Evolutionary conservation across 2,329 filamentous ascomycete species (phyloP), one percentile per base, ranked within the genome.

Genomic region (Drechslera avenae): DNA sequence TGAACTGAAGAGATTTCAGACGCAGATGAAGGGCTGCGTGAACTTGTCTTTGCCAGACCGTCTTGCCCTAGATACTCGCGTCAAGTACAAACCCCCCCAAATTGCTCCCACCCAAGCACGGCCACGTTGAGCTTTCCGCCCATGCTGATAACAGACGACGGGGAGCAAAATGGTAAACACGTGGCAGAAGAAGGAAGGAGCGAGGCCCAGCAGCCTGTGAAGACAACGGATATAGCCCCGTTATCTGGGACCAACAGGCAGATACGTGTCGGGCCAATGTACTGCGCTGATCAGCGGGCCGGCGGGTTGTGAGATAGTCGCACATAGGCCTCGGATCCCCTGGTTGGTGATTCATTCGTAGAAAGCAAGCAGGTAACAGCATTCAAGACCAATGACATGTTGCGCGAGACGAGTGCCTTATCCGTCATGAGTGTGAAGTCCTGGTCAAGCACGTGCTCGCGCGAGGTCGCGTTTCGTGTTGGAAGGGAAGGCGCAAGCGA

Each of bases 41-140:
- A 80, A 83, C 43, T 64, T 87, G 59, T 76, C 79, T 39, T 76
- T 81, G 37, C 82, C 81, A 1, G 83, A 87, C 68, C 75, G 85
- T 41, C 69, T 87, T 41, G 75, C 80, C 19, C 71, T 87, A 55
- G 84, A 87, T 64, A 84, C 83, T 3, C 76, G 84, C 48, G 81
- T 84, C 32, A 85, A 81, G 67, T 82, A 76, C 56, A 67, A 62
- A 28, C 54, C 67, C 12, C 60, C 62, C 32, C 54, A 56, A 32
- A 46, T 57, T 13, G 40, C 52, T 21, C 55, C 52, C 23, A 47
- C 45, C 6, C 61, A 50, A 42, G 39, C 34, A 14, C 60, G 60
- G 26, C 50, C 48, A 45, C 62, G 61, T 13, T 69, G 62, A 67
- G 19, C n/a, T 5, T 14, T 16, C 13, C 13, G 31, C 12, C 40